These are phyloP conservation scores for Aspergillus thermomutatus DNA, from an alignment of 2,329 filamentous ascomycete genomes.

Conservation along the genomic window DNA sequence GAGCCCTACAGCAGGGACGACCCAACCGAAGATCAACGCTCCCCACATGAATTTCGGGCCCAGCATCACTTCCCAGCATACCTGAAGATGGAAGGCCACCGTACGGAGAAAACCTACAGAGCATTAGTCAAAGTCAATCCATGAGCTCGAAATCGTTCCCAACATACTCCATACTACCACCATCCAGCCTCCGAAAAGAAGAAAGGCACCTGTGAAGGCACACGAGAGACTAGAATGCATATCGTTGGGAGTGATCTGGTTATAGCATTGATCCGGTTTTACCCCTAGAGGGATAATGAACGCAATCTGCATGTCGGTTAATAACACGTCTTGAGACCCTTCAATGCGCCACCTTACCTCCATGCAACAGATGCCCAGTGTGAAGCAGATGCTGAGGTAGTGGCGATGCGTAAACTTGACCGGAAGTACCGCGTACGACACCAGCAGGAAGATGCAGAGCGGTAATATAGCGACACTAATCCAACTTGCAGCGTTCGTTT, in stretches of 20 bases:
- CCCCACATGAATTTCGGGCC: slow-evolving; percentile 86
- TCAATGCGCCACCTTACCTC: slow-evolving; percentile 55
- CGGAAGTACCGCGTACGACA: slow-evolving; percentile 77
- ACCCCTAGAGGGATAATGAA: slow-evolving; percentile 85
- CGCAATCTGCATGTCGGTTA: slow-evolving; percentile 59
- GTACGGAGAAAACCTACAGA: slow-evolving; percentile 73
- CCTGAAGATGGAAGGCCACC: slow-evolving; percentile 90
- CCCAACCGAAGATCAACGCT: slow-evolving; percentile 78
- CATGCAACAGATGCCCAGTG: slow-evolving; percentile 71
- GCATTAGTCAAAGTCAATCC: not conserved
- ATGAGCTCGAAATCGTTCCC: not conserved
- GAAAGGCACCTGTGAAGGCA: slow-evolving; percentile 80
- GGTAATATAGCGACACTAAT: slow-evolving; percentile 71
- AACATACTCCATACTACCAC: slow-evolving; percentile 74
- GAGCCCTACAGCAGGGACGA: slow-evolving; percentile 72
- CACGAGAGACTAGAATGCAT: slow-evolving; percentile 81
- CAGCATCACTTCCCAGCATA: slow-evolving; percentile 93
- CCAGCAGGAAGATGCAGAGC: slow-evolving; percentile 69
- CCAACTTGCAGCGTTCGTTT: slow-evolving; percentile 73
- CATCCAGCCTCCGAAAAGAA: slow-evolving; percentile 81
- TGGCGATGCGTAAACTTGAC: slow-evolving; percentile 88
- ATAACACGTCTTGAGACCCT: not conserved
- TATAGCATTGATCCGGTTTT: slow-evolving; percentile 76
- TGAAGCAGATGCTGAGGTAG: slow-evolving; percentile 86
- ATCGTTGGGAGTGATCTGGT: slow-evolving; percentile 87